A percentile compares a stretch with the other conserved stretches of the same genome.
Conservation (phyloP, 202 grass and related monocot genomes). For the Zizania palustris region DNA sequence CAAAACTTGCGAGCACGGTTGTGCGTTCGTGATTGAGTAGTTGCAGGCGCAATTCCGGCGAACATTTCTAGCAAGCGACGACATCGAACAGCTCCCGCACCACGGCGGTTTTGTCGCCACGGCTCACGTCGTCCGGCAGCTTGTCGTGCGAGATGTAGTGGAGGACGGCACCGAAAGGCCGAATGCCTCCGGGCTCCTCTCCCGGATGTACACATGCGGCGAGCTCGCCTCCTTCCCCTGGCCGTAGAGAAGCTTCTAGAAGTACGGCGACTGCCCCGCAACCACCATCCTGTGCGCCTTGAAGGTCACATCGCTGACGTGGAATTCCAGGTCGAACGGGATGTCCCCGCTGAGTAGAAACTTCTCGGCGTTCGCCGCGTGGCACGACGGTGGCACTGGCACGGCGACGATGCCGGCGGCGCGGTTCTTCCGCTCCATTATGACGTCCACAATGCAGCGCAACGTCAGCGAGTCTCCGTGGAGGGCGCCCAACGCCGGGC, state of each 20-base stretch:
- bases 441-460: conserved; percentile 38
- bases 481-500: conserved; percentile 2
- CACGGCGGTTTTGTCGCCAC: background rate
- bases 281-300: conserved; percentile 49
- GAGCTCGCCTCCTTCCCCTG: conserved; percentile 6
- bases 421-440: background rate
- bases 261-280: conserved; percentile 51
- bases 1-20: too few relatives aligned
- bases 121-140: conserved; percentile 12
- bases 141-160: conserved; percentile 55
- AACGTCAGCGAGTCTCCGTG: conserved; percentile 30
- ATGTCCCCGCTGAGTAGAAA: conserved; percentile 31
- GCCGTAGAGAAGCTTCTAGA: conserved; percentile 44
- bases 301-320: conserved; percentile 29
- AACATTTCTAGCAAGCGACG: too few relatives aligned
- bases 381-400: background rate
- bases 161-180: conserved; percentile 40
- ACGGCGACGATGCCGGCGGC: background rate
- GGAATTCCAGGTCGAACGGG: conserved; percentile 47
- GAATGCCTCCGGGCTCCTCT: conserved; percentile 37
- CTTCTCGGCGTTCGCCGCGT: conserved; percentile 7
- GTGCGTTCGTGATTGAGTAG: too few relatives aligned
- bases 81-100: conserved; percentile 42
- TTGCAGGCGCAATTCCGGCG: too few relatives aligned
- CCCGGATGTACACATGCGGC: background rate